A percentile compares a stretch with the other conserved stretches of the same genome.
phyloP scores from a whole-genome alignment of 495 filamentous ascomycete species.

The Penicillium pancosmium region DNA sequence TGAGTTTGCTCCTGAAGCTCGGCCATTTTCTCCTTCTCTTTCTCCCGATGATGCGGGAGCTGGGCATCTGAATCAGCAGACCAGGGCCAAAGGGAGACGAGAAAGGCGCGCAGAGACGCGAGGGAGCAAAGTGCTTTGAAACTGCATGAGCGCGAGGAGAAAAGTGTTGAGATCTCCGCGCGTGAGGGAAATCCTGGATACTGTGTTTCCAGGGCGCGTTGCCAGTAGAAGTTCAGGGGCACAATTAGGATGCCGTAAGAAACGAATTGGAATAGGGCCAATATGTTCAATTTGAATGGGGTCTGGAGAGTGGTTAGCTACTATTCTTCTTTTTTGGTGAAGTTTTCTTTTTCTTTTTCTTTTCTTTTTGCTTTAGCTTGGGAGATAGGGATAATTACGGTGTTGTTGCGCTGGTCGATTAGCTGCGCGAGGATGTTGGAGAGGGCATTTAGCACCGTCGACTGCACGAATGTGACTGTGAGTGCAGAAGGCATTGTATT shows the following conservation, averaged over 20 bases:
- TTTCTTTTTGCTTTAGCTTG: not conserved
- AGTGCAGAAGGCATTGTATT: conserved; percentile 53
- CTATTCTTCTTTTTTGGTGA: conserved; percentile 14
- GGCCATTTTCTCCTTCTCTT: conserved; percentile 47
- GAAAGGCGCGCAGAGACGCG: conserved; percentile 37
- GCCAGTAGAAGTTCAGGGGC: conserved; percentile 90
- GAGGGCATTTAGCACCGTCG: conserved; percentile 67
- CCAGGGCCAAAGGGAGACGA: conserved; percentile 6
- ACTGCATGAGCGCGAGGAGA: conserved; percentile 12
- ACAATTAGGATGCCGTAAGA: conserved; percentile 73
- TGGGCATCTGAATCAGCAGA: conserved; percentile 35
- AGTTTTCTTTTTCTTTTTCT: conserved; percentile 1
- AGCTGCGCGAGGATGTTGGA: conserved; percentile 84
- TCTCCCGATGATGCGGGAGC: conserved; percentile 51
- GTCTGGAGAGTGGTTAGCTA: conserved; percentile 15
- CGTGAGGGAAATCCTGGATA: conserved; percentile 52
- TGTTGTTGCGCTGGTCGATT: conserved; percentile 66
- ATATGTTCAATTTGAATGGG: conserved; percentile 56
- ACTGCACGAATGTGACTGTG: conserved; percentile 67
- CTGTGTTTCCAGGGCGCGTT: conserved; percentile 57
- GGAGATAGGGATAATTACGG: conserved; percentile 49
- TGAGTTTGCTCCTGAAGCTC: not conserved
- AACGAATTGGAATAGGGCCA: conserved; percentile 75
- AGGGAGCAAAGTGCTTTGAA: conserved; percentile 8
- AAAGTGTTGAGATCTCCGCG: conserved; percentile 23